phyloP scores from a whole-genome alignment of 2,329 filamentous ascomycete genomes.

The Xenosphaeropsis pyriputrescens region DNA sequence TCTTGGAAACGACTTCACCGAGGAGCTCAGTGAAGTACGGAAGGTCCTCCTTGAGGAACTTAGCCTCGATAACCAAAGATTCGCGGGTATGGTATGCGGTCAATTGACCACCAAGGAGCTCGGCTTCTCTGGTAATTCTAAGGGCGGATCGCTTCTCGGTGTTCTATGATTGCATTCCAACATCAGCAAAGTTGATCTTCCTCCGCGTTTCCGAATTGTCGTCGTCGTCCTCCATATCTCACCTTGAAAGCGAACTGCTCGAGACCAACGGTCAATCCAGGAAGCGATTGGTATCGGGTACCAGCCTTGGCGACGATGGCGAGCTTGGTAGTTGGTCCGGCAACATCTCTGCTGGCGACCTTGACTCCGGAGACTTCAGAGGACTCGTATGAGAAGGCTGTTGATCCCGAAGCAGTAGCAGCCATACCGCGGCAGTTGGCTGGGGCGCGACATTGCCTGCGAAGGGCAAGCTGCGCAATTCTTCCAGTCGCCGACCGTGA shows the following conservation, averaged over 20 bases:
- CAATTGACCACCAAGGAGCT: constrained; percentile 88
- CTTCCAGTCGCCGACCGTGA: constrained; percentile 50
- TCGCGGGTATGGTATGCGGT: constrained; percentile 81
- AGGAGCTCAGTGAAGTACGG: constrained; percentile 96
- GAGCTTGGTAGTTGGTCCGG: constrained; percentile 79
- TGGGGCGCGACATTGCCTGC: constrained; percentile 41
- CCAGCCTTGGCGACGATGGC: constrained; percentile 89
- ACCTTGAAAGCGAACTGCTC: constrained; percentile 97
- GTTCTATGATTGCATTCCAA: constrained; percentile 35
- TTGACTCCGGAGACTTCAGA: constrained; percentile 80
- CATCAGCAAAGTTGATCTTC: too few species aligned
- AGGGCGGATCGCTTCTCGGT: constrained; percentile 79
- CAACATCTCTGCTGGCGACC: constrained; percentile 78
- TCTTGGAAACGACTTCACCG: constrained; percentile 77
- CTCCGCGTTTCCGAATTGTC: constrained; percentile 3
- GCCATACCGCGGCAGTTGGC: constrained; percentile 42
- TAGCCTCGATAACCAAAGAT: constrained; percentile 81
- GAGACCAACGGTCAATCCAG: constrained; percentile 78
- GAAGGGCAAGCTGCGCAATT: constrained; percentile 46
- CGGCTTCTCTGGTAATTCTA: constrained; percentile 86
- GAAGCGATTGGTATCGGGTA: constrained; percentile 79
- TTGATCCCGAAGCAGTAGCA: constrained; percentile 49
- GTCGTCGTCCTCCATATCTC: constrained; percentile 22
- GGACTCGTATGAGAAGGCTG: constrained; percentile 76
- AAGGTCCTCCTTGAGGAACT: constrained; percentile 88